phyloP scores from a whole-genome alignment of 441 rosid genomes.

The Erodium moschatum region DNA sequence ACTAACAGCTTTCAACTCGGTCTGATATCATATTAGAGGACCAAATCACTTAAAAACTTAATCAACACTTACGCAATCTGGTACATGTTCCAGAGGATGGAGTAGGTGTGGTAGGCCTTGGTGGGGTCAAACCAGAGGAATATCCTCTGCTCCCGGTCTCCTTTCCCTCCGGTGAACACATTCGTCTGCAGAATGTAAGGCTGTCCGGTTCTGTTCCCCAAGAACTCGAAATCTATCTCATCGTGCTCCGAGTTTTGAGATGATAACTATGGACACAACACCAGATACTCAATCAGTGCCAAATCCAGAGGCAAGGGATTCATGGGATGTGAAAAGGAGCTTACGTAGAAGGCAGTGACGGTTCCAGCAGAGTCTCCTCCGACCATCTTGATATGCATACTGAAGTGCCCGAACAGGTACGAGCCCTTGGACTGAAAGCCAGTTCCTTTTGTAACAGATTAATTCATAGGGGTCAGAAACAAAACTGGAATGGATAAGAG shows the following conservation, averaged over 20 bases:
- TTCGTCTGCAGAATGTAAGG: slow-evolving; percentile 61
- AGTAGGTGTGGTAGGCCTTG: slow-evolving; percentile 37
- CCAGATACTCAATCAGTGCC: too few species aligned
- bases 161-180: slow-evolving; percentile 51
- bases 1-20: too few species aligned
- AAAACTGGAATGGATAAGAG: background rate
- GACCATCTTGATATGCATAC: slow-evolving; percentile 77
- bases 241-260: slow-evolving; percentile 71
- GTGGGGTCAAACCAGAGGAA: slow-evolving; percentile 58
- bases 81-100: slow-evolving; percentile 52
- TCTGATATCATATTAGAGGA: too few species aligned
- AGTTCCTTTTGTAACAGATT: slow-evolving; percentile 34
- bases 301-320: too few species aligned
- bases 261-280: slow-evolving; percentile 38
- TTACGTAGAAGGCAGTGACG: slow-evolving; percentile 73
- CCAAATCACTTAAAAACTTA: too few species aligned
- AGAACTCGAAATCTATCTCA: slow-evolving; percentile 63
- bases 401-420: slow-evolving; percentile 74
- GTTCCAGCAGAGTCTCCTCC: slow-evolving; percentile 79
- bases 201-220: slow-evolving; percentile 57
- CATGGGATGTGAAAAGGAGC: background rate
- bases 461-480: too few species aligned
- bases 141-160: slow-evolving; percentile 49
- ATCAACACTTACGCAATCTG: slow-evolving; percentile 45
- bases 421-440: slow-evolving; percentile 80